Percentiles rank a stretch among this genome's conserved stretches.
phyloP scores from a whole-genome alignment of 768 basidiomycete species.

The Dacryopinax spathularia region DNA sequence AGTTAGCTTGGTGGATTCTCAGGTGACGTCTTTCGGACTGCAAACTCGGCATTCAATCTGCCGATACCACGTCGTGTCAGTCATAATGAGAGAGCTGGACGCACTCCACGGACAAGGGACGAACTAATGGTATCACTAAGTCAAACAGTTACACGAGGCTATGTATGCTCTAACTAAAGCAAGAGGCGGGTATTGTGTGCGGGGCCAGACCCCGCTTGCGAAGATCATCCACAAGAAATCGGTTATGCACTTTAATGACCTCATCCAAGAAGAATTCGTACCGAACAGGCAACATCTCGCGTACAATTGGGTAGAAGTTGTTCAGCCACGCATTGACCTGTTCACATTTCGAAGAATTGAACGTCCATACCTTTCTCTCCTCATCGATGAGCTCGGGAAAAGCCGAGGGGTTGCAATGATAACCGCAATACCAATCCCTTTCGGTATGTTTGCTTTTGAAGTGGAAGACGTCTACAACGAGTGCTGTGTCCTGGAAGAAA shows the following conservation, averaged over 20 bases:
- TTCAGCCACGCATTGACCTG: constrained; percentile 6
- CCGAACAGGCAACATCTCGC: constrained; percentile 24
- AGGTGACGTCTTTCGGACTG: too few species aligned
- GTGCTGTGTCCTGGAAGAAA: constrained; percentile 10
- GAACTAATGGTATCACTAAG: too few species aligned
- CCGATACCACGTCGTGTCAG: too few species aligned
- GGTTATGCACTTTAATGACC: constrained; percentile 24
- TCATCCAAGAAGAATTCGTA: constrained; percentile 30
- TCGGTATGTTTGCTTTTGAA: constrained; percentile 27
- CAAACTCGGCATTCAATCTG: too few species aligned
- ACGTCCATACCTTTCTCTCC: constrained; percentile 7
- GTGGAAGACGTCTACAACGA: constrained; percentile 28
- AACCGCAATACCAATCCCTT: constrained; percentile 17
- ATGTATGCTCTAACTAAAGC: too few species aligned
- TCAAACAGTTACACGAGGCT: too few species aligned
- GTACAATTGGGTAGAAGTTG: constrained; percentile 15
- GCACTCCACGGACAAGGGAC: too few species aligned
- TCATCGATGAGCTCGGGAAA: constrained; percentile 21
- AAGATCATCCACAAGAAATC: not conserved
- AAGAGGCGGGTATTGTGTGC: too few species aligned
- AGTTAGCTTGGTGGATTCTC: too few species aligned
- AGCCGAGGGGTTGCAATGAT: constrained; percentile 19
- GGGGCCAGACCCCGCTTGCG: too few species aligned
- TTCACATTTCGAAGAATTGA: constrained; percentile 3
- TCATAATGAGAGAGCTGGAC: too few species aligned